phyloP scores from a whole-genome alignment of 768 basidiomycete genomes.

The Russula earlei region DNA sequence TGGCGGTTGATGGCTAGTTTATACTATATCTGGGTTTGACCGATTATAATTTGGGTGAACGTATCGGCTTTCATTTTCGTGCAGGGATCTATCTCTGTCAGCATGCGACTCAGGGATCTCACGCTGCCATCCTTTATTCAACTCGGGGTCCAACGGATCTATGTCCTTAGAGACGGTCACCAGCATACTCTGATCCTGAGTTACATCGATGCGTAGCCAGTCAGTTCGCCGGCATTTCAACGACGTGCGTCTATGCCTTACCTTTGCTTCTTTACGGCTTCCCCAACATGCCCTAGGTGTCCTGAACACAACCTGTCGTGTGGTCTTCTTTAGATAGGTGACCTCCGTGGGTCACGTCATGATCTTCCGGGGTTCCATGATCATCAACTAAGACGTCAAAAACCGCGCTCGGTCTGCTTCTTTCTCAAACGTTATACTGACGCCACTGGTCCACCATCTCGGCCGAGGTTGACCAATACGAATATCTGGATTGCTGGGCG shows the following conservation, averaged over 20 bases:
- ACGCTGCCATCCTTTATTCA: not conserved
- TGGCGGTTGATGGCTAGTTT: not conserved
- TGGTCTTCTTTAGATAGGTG: too few species aligned
- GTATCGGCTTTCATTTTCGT: not conserved
- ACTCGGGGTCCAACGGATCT: not conserved
- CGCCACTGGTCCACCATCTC: not conserved
- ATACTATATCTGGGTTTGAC: not conserved
- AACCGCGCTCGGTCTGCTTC: not conserved
- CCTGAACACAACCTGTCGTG: not conserved
- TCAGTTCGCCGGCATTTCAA: not conserved
- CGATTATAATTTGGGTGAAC: not conserved
- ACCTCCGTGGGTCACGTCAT: not conserved
- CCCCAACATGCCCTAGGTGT: not conserved
- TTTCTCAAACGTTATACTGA: not conserved
- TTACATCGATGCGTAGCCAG: not conserved
- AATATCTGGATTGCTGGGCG: not conserved
- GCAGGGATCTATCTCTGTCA: not conserved
- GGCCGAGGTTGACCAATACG: not conserved
- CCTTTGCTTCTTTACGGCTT: not conserved
- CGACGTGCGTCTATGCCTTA: not conserved
- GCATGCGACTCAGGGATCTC: not conserved
- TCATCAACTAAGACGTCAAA: not conserved
- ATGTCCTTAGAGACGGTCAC: slow-evolving; percentile 2
- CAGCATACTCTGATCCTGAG: not conserved
- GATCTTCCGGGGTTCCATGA: not conserved